Evolutionary conservation across 768 basidiomycete species (phyloP), one percentile per base, ranked within the genome.

Genomic region (Lentinula raphanica): DNA sequence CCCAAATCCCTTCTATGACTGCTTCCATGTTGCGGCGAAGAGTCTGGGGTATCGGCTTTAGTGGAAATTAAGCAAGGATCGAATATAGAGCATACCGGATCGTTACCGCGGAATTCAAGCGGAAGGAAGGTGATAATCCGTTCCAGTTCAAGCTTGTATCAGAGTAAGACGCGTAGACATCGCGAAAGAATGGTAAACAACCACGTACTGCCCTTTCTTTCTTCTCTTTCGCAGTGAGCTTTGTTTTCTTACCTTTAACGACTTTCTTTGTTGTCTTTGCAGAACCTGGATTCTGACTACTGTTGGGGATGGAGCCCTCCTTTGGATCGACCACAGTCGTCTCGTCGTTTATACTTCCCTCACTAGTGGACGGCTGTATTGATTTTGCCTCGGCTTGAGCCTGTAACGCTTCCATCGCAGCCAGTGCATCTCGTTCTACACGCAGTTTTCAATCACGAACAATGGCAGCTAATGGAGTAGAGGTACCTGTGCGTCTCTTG

Each of bases 101-200:
- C 92, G 62, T 78, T 88, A 8, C 94, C 94, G 23, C 94, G 82
- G 68, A 94, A 98, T 70, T 96, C 94, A 12, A 98, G 77, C 0
- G 94, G 94, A 36, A 96, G 75, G 55, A 81, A 83, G 25, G 85
- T 79, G 15, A 95, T 79, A 15, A 91, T 80, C 58, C 82, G 83
- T 61, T 94, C 92, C 31, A 88, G 74, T 51, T 80, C 79, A 60
- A 86, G 67, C 82, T 86, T 23, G 25, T 54, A n/a, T n/a, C 25
- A 56, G 54, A 44, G 21, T 36, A 32, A 38, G 23, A 35, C 46
- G 45, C 51, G 27, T 32, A 6, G 35, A 19, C 25, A 46, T 9
- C 11, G 23, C 4, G n/a, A 5, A 44, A 45, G 27, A 44, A 25
- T 25, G 25, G 54, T 9, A 7, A 9, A 44, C 11, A 54, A 12